These are phyloP conservation scores for Fusarium mangiferae DNA, from an alignment of 2,329 filamentous ascomycete species.

Conservation along the genomic window DNA sequence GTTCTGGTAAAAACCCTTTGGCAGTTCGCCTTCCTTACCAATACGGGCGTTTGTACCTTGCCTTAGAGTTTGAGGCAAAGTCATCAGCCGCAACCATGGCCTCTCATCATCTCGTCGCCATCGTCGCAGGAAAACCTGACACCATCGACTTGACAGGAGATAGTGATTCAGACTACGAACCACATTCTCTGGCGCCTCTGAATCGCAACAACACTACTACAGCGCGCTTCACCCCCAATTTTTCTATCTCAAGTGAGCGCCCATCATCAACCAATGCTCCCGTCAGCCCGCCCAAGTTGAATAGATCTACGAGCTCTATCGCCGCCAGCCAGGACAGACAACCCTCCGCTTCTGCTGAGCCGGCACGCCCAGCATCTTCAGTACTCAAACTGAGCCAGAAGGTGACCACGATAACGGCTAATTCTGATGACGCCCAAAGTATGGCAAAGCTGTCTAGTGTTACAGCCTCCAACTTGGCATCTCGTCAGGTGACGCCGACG, in stretches of 20 bases:
- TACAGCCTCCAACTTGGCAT: conserved; percentile 26
- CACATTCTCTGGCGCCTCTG: not conserved
- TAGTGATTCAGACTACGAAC: conserved; percentile 10
- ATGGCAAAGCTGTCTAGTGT: conserved; percentile 40
- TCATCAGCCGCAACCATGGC: conserved; percentile 29
- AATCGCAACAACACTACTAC: conserved; percentile 7
- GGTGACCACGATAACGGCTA: conserved; percentile 11
- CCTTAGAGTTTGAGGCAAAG: conserved; percentile 30
- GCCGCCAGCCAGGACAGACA: conserved; percentile 2
- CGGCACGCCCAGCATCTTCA: not conserved
- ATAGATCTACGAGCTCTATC: conserved; percentile 28
- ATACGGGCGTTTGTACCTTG: conserved; percentile 6
- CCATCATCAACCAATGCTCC: conserved; percentile 27
- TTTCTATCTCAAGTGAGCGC: conserved; percentile 4
- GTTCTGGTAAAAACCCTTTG: conserved; percentile 44
- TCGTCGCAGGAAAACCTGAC: not conserved
- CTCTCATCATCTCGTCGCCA: conserved; percentile 6
- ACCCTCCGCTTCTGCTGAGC: not conserved
- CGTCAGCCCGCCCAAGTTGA: conserved; percentile 46
- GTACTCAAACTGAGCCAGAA: conserved; percentile 11
- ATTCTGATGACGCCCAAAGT: conserved; percentile 32
- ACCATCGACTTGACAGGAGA: conserved; percentile 38
- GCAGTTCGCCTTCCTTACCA: conserved; percentile 1
- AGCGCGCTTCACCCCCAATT: conserved; percentile 22
- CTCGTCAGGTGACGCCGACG: conserved; percentile 42